Percentiles rank a stretch among this genome's conserved stretches.
These are phyloP conservation scores for Vachellia pachyceras DNA, from an alignment of 306 rosid genomes.

Conservation along the genomic window DNA sequence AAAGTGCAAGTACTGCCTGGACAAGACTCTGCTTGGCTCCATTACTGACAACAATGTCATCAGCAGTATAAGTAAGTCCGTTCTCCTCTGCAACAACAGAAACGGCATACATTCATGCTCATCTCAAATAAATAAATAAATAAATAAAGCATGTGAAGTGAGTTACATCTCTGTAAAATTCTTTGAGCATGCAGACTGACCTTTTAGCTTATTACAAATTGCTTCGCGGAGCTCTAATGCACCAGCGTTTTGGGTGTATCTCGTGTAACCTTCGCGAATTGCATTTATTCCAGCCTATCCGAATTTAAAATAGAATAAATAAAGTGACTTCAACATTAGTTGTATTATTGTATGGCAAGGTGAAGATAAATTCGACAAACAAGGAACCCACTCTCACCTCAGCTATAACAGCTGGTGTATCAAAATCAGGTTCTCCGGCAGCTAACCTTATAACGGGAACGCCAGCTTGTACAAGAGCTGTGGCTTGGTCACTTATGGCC, in stretches of 20 bases:
- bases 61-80: constrained; percentile 74
- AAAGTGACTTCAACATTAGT: background rate
- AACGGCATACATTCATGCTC: background rate
- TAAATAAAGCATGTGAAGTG: background rate
- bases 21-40: constrained; percentile 93
- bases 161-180: background rate
- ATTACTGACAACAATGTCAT: constrained; percentile 84
- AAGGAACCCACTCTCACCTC: constrained; percentile 53
- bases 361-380: background rate
- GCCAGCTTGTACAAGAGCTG: constrained; percentile 86
- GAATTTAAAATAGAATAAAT: background rate
- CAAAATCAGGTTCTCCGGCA: constrained; percentile 95
- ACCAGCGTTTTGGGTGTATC: constrained; percentile 89
- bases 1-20: constrained; percentile 88
- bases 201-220: constrained; percentile 83
- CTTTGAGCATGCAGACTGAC: constrained; percentile 45
- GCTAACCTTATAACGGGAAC: constrained; percentile 85
- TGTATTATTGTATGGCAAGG: constrained; percentile 12
- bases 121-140: background rate
- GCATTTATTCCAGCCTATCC: constrained; percentile 89
- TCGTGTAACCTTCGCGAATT: constrained; percentile 81
- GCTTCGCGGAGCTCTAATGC: constrained; percentile 82
- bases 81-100: constrained; percentile 74
- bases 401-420: constrained; percentile 71
- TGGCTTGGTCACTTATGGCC: constrained; percentile 84